Evolutionary conservation across 129 eudicot genomes (phyloP).

Genomic region (Deinandra increscens): DNA sequence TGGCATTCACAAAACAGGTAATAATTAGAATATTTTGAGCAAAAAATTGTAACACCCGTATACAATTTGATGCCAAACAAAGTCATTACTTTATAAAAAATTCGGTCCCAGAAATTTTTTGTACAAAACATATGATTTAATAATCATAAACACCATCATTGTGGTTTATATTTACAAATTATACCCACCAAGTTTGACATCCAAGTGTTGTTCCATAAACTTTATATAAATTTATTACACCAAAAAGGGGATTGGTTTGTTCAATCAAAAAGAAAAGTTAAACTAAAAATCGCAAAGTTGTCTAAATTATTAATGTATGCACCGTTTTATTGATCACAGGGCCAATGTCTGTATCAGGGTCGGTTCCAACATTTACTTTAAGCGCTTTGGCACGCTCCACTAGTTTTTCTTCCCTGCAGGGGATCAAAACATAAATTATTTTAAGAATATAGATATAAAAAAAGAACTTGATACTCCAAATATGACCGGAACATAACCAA

Average conservation of each 20-base stretch:
- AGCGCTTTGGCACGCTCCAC: conserved; percentile 71
- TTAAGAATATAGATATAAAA: background rate
- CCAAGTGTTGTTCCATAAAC: no score
- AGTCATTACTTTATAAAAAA: no score
- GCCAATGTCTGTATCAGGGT: conserved; percentile 86
- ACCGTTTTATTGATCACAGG: conserved; percentile 93
- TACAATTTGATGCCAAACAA: no score
- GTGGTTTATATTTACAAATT: no score
- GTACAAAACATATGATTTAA: no score
- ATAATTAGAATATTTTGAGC: background rate
- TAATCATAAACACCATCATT: no score
- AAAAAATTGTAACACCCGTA: no score
- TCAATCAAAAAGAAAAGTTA: no score
- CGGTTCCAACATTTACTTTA: conserved; percentile 81
- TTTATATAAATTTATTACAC: no score
- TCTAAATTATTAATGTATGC: conserved; percentile 15
- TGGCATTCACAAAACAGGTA: background rate
- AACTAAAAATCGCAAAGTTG: background rate
- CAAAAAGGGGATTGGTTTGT: no score
- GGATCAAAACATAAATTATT: conserved; percentile 7
- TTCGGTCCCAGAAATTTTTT: no score
- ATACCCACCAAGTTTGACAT: no score
- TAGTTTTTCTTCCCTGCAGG: conserved; percentile 77
- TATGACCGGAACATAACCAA: background rate
- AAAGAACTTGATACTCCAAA: background rate